These are phyloP conservation scores for Neoboletus subvelutipes DNA, from an alignment of 768 basidiomycete species.

Conservation along the genomic window DNA sequence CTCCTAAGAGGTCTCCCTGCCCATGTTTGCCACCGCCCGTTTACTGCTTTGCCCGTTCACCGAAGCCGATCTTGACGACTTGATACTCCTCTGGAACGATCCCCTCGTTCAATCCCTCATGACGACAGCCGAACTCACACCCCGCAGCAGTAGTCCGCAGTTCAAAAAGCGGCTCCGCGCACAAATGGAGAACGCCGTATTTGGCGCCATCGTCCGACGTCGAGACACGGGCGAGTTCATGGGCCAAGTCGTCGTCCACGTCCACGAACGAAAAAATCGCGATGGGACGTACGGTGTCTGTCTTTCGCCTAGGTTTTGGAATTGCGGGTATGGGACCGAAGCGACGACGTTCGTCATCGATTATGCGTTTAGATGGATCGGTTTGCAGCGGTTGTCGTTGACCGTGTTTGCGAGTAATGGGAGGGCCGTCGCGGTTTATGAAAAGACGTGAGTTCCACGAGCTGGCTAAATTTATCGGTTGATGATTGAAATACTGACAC, in stretches of 20 bases:
- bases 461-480: neutral
- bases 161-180: constrained; percentile 19
- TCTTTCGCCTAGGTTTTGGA: constrained; percentile 35
- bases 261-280: constrained; percentile 28
- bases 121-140: constrained; percentile 14
- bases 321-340: constrained; percentile 43
- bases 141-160: constrained; percentile 10
- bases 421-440: constrained; percentile 40
- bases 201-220: constrained; percentile 30
- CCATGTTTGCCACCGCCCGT: constrained; percentile 34
- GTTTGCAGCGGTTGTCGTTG: constrained; percentile 42
- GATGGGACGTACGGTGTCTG: constrained; percentile 35
- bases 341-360: constrained; percentile 41
- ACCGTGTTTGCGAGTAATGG: constrained; percentile 39
- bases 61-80: constrained; percentile 33
- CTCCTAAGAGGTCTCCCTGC: neutral
- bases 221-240: constrained; percentile 33
- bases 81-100: constrained; percentile 31
- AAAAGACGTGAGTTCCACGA: constrained; percentile 38
- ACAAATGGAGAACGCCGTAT: constrained; percentile 26
- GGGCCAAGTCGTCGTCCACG: constrained; percentile 31
- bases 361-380: constrained; percentile 40
- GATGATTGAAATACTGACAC: neutral
- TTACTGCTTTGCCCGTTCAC: constrained; percentile 34
- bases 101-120: constrained; percentile 26